Conservation (phyloP, 306 rosid species). For the Canavalia gladiata region DNA sequence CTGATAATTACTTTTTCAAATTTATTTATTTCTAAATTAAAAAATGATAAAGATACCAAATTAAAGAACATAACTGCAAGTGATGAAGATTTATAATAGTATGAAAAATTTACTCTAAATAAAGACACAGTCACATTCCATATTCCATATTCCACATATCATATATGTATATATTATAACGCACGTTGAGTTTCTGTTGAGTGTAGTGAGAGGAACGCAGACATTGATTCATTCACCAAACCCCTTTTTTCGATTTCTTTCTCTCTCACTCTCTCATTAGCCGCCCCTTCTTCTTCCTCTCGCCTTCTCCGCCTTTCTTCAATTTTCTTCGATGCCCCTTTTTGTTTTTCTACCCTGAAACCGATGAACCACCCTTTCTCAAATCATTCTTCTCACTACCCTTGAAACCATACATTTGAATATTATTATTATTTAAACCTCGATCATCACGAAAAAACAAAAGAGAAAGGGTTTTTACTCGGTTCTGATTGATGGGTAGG, state of each 20-base stretch:
- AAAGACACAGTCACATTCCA: too few species aligned
- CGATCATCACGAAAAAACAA: background rate
- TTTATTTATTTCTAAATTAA: too few species aligned
- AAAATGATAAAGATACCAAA: too few species aligned
- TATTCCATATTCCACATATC: too few species aligned
- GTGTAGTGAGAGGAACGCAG: slow-evolving; percentile 9
- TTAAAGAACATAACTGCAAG: too few species aligned
- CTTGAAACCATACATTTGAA: background rate
- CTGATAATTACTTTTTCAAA: too few species aligned
- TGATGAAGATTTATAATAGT: too few species aligned
- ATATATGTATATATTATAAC: too few species aligned
- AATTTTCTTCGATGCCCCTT: background rate
- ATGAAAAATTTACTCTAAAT: too few species aligned
- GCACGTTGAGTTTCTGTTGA: background rate
- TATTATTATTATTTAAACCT: slow-evolving; percentile 9
- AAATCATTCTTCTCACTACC: slow-evolving; percentile 17
- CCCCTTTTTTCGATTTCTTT: background rate
- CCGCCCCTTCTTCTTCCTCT: slow-evolving; percentile 42
- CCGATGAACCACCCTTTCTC: background rate
- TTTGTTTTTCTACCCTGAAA: background rate
- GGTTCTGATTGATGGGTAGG: slow-evolving; percentile 72
- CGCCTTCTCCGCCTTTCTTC: slow-evolving; percentile 20
- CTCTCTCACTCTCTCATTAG: background rate
- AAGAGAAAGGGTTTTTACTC: background rate
- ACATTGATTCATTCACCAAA: slow-evolving; percentile 54